Percentiles rank a stretch among this genome's conserved stretches.
Conservation (phyloP, 306 rosid species). For the Pterocarpus macrocarpus region DNA sequence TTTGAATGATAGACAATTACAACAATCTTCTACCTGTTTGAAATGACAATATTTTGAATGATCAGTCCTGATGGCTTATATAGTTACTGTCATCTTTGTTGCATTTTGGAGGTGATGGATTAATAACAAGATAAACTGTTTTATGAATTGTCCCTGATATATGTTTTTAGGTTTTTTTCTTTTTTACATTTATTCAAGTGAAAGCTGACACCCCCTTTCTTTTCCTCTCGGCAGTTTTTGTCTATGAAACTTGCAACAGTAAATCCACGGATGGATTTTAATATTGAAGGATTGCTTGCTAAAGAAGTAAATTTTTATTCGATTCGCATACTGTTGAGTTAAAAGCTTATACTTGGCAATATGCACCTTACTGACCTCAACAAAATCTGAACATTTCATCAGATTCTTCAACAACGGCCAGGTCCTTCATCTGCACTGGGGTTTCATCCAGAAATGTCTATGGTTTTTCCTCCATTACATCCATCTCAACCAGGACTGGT, state of each 20-base stretch:
- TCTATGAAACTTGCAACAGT: slow-evolving; percentile 97
- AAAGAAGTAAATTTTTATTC: slow-evolving; percentile 74
- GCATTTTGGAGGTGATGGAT: slow-evolving; percentile 35
- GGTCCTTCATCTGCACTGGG: slow-evolving; percentile 74
- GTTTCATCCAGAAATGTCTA: slow-evolving; percentile 75
- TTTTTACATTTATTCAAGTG: slow-evolving; percentile 8
- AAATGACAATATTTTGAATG: slow-evolving; percentile 29
- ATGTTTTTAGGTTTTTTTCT: slow-evolving; percentile 34
- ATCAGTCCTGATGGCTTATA: background rate
- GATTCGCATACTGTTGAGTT: background rate
- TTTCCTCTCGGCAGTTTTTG: slow-evolving; percentile 67
- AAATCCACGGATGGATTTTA: slow-evolving; percentile 87
- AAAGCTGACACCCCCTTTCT: slow-evolving; percentile 16
- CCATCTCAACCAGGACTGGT: slow-evolving; percentile 75
- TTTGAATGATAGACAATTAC: slow-evolving; percentile 5
- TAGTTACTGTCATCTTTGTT: background rate
- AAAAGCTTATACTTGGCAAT: background rate
- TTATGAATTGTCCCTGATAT: slow-evolving; percentile 10
- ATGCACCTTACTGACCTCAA: slow-evolving; percentile 11
- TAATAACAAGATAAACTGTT: slow-evolving; percentile 8
- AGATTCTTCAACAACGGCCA: slow-evolving; percentile 80
- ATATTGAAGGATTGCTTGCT: slow-evolving; percentile 73
- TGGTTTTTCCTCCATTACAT: slow-evolving; percentile 72
- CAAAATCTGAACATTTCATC: slow-evolving; percentile 41
- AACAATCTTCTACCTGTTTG: background rate